These are phyloP conservation scores for Ogataea pilisensis DNA, from an alignment of 805 yeast genomes.

Conservation along the genomic window DNA sequence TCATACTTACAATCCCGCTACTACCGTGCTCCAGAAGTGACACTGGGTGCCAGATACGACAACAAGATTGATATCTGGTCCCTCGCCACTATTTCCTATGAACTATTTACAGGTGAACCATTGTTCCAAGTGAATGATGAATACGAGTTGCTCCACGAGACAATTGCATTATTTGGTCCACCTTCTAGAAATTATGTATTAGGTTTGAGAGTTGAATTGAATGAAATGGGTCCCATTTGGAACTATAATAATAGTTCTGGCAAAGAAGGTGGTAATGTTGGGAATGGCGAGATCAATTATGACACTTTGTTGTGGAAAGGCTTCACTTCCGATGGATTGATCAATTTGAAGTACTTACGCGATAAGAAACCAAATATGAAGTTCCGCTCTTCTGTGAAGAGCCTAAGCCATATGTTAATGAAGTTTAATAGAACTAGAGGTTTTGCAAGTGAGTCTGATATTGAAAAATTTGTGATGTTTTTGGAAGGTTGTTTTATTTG, in stretches of 20 bases:
- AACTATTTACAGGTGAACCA: slow-evolving; percentile 58
- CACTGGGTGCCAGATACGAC: slow-evolving; percentile 59
- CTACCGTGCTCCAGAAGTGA: slow-evolving; percentile 76
- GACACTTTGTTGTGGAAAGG: slow-evolving; percentile 35
- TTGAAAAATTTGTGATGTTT: slow-evolving; percentile 25
- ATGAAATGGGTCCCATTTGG: slow-evolving; percentile 33
- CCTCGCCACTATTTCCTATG: slow-evolving; percentile 87
- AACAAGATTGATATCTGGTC: slow-evolving; percentile 82
- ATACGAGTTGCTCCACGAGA: slow-evolving; percentile 40
- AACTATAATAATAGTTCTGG: slow-evolving; percentile 11
- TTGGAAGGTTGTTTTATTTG: slow-evolving; percentile 31
- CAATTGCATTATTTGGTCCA: slow-evolving; percentile 42
- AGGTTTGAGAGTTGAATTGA: slow-evolving; percentile 36
- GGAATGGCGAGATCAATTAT: slow-evolving; percentile 12
- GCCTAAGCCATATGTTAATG: slow-evolving; percentile 13
- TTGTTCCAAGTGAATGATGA: slow-evolving; percentile 48
- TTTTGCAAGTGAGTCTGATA: slow-evolving; percentile 1
- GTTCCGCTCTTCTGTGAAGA: slow-evolving; percentile 18
- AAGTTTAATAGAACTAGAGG: slow-evolving; percentile 1
- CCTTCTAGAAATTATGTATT: slow-evolving; percentile 40
- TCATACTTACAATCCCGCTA: slow-evolving; percentile 62
- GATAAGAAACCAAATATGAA: slow-evolving; percentile 15
- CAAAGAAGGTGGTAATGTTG: neutral
- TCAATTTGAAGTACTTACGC: slow-evolving; percentile 18
- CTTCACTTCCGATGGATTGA: slow-evolving; percentile 29